Evolutionary conservation across 2,329 filamentous ascomycete species (phyloP).

Genomic region (Bipolaris zeicola): DNA sequence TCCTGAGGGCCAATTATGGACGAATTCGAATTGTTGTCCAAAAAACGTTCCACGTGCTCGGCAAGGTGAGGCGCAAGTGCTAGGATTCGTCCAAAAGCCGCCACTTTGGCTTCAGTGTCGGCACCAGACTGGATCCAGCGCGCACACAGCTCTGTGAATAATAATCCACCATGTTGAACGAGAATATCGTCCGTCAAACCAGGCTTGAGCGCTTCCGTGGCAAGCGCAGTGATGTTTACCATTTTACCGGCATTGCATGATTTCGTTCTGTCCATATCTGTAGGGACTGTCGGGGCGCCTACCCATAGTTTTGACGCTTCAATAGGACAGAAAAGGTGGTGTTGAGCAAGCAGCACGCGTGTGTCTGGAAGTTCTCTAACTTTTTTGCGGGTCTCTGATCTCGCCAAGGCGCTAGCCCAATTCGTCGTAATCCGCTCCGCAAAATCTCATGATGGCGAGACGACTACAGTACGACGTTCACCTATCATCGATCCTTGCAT

Average conservation of each 20-base stretch:
- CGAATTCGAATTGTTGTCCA: constrained; percentile 40
- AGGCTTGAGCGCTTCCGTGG: constrained; percentile 60
- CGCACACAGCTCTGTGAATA: constrained; percentile 77
- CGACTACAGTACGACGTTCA: constrained; percentile 25
- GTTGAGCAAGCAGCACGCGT: constrained; percentile 14
- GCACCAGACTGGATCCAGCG: constrained; percentile 67
- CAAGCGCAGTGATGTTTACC: constrained; percentile 36
- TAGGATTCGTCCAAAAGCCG: constrained; percentile 78
- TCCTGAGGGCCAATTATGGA: constrained; percentile 25
- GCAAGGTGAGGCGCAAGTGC: constrained; percentile 82
- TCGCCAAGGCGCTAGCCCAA: constrained; percentile 35
- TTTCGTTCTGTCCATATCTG: constrained; percentile 27
- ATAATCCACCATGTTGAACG: constrained; percentile 72
- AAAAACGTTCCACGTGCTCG: constrained; percentile 66
- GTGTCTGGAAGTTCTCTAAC: constrained; percentile 28
- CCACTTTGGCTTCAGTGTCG: constrained; percentile 54
- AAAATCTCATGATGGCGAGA: constrained; percentile 34
- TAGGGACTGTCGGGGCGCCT: constrained; percentile 32
- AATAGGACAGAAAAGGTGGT: constrained; percentile 22
- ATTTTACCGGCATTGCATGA: constrained; percentile 28
- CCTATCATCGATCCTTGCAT: constrained; percentile 23
- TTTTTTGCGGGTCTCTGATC: constrained; percentile 30
- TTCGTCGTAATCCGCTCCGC: constrained; percentile 32
- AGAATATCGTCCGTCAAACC: constrained; percentile 75
- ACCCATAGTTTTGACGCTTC: constrained; percentile 46